Percentiles rank a stretch among this genome's conserved stretches.
These are phyloP conservation scores for Aspergillus olivimuriae DNA, from an alignment of 495 filamentous ascomycete genomes.

Conservation along the genomic window DNA sequence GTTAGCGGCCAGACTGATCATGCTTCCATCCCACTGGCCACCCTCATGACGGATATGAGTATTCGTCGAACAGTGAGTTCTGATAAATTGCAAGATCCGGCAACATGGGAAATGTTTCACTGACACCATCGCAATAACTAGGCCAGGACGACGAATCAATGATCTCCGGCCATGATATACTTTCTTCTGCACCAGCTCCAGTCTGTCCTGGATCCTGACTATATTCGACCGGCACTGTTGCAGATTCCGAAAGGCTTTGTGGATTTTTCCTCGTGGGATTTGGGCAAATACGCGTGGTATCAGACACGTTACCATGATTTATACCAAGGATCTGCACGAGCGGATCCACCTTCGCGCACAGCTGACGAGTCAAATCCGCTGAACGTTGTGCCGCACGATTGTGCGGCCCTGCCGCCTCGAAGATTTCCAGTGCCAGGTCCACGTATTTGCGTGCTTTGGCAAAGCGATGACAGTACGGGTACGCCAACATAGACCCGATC, in stretches of 20 bases:
- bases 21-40: too few relatives aligned
- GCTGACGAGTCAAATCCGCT: background rate
- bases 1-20: too few relatives aligned
- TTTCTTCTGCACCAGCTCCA: background rate
- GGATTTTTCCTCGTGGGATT: background rate
- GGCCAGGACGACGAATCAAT: background rate
- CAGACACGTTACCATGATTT: background rate
- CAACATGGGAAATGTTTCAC: background rate
- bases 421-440: conserved; percentile 12
- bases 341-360: background rate
- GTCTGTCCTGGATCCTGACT: background rate
- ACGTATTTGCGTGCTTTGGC: conserved; percentile 14
- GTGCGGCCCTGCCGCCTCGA: conserved; percentile 7
- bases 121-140: conserved; percentile 1
- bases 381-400: background rate
- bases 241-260: background rate
- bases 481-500: conserved; percentile 37
- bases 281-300: background rate
- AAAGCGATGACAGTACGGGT: conserved; percentile 47
- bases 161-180: too few relatives aligned
- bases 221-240: too few relatives aligned
- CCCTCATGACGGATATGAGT: background rate
- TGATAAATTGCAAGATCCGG: background rate
- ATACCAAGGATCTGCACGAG: background rate
- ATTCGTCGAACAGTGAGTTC: background rate